phyloP scores from a whole-genome alignment of 179 eudicot species.

The Nepenthes alata region DNA sequence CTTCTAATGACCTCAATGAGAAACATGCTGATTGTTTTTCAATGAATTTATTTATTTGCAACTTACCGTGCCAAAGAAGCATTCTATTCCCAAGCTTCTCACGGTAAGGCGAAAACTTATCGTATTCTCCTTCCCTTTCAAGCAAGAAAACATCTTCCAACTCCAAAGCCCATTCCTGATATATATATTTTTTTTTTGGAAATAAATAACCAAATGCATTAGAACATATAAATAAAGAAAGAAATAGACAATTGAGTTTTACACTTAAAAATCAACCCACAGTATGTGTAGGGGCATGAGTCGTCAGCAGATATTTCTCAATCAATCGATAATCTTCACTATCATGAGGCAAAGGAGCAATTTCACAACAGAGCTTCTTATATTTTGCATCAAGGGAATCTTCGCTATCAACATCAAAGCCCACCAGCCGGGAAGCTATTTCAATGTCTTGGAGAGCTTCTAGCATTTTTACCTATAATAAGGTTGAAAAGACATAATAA shows the following conservation, averaged over 20 bases:
- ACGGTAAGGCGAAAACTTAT: conserved; percentile 58
- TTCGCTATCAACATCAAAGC: conserved; percentile 68
- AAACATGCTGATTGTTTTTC: background rate
- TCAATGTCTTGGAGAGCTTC: conserved; percentile 99
- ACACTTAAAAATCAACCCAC: conserved; percentile 25
- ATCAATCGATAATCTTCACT: conserved; percentile 74
- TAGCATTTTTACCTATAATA: conserved; percentile 81
- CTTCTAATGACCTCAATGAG: background rate
- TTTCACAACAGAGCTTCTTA: conserved; percentile 65
- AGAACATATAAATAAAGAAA: background rate
- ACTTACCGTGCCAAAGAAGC: conserved; percentile 97
- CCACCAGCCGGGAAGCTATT: conserved; percentile 92
- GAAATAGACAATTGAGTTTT: background rate
- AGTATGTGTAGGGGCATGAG: conserved; percentile 99
- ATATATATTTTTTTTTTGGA: background rate
- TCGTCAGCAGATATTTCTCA: conserved; percentile 81
- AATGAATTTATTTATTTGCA: background rate
- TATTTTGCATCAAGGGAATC: conserved; percentile 84
- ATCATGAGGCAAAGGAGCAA: conserved; percentile 69
- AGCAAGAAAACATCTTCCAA: conserved; percentile 89
- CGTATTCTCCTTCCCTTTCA: conserved; percentile 80
- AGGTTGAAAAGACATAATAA: conserved; percentile 2
- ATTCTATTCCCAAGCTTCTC: conserved; percentile 78
- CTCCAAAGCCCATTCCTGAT: conserved; percentile 82
- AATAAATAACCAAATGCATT: background rate